Evolutionary conservation across 192 early-diverging fungal species (phyloP), one percentile per base, ranked within the genome.

Genomic region (Entomortierella parvispora): DNA sequence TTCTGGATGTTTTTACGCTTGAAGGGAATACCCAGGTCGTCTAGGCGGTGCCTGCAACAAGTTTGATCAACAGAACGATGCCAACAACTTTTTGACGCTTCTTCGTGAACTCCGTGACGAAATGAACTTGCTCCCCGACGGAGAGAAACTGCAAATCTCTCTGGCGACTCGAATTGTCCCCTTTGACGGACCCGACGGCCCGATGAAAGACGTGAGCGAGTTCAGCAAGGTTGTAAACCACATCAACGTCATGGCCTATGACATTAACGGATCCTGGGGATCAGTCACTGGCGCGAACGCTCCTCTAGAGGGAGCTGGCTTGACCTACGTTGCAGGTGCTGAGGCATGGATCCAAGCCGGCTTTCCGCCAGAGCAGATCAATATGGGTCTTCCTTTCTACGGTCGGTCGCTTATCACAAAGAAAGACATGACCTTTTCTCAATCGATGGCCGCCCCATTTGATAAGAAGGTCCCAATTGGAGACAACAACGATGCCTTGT

Each of bases 221-320:
- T 92, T 87, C 78, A 85, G 83, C 17, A 69, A 69, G 28, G 69
- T 82, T 20, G 80, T 93, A n/a, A 84, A 89, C 72, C 84, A 83
- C 23, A 81, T 93, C 62, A 90, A 91, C 34, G 54, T 92, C 33
- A 91, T 93, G 90, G 81, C 84, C 20, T 92, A 93, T 67, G 90
- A 91, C 63, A 66, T 80, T 37, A 80, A 80, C 23, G 68, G 70
- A 11, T 67, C 67, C n/a, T 80, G 79, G 79, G 65, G 65, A 4
- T n/a, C 57, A 11, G 51, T 57, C 11, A 82, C 81, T 1, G 83
- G 80, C n/a, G 71, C 85, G 28, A 87, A 87, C 43, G 83, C 85
- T 29, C 85, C 85, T 2, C 66, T 87, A 10, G 51, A 61, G 18
- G 67, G 67, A 29, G 9, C 42, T 9, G 43, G 54, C 7, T 31